Evolutionary conservation across 1,284 basidiomycete species (phyloP).

Genomic region (Entoloma clypeatum): DNA sequence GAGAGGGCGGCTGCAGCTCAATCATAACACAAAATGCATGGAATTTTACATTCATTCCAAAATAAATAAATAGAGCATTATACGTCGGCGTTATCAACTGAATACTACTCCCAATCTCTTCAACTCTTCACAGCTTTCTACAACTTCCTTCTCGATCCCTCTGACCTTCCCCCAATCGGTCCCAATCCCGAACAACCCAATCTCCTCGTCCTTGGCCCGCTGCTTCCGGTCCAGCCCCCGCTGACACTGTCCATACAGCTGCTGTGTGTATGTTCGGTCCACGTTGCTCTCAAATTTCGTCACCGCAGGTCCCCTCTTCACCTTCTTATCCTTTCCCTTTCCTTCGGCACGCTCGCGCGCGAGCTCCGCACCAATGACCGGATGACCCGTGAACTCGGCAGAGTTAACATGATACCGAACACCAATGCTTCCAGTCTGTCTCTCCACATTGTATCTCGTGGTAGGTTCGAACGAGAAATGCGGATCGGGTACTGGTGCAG

Average conservation of each 20-base stretch:
- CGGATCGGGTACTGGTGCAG: slow-evolving; percentile 73
- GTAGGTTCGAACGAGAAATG: slow-evolving; percentile 70
- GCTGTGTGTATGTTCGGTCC: slow-evolving; percentile 68
- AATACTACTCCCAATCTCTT: slow-evolving; percentile 47
- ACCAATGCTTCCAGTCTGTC: slow-evolving; percentile 64
- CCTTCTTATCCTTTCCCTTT: slow-evolving; percentile 15
- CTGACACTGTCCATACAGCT: slow-evolving; percentile 70
- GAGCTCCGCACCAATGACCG: slow-evolving; percentile 68
- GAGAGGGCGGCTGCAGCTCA: slow-evolving; percentile 38
- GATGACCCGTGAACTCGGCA: slow-evolving; percentile 74
- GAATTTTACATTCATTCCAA: slow-evolving; percentile 14
- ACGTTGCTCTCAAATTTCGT: slow-evolving; percentile 64
- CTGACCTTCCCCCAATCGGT: slow-evolving; percentile 86
- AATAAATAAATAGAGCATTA: slow-evolving; percentile 19
- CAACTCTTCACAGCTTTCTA: slow-evolving; percentile 75
- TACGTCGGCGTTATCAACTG: slow-evolving; percentile 20
- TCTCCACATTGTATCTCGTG: slow-evolving; percentile 56
- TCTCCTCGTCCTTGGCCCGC: slow-evolving; percentile 66
- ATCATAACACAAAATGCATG: slow-evolving; percentile 16
- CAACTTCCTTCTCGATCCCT: slow-evolving; percentile 58
- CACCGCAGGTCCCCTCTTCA: slow-evolving; percentile 37
- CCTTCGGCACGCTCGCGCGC: slow-evolving; percentile 41
- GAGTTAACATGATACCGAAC: slow-evolving; percentile 87
- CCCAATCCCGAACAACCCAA: slow-evolving; percentile 86
- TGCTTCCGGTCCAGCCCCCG: slow-evolving; percentile 58